Conservation (phyloP, 2,329 filamentous ascomycete species). For the Phialocephala subalpina region DNA sequence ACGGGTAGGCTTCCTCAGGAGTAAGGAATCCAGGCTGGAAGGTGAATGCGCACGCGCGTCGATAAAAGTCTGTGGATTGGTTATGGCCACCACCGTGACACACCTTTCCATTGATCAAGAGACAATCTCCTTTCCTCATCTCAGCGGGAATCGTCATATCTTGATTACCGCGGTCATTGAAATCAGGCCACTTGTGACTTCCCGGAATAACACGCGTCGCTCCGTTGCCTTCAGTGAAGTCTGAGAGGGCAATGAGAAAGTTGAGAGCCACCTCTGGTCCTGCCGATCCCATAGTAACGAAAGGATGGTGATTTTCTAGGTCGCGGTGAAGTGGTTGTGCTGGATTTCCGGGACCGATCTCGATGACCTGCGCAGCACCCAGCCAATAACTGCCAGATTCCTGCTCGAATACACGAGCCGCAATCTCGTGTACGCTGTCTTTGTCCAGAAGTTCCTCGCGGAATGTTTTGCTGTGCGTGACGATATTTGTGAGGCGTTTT, state of each 20-base stretch:
- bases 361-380: background rate
- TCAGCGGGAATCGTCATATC: background rate
- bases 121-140: background rate
- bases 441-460: background rate
- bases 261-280: background rate
- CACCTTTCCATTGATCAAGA: background rate
- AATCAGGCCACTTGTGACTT: conserved; percentile 1
- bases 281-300: background rate
- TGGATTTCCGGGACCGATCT: background rate
- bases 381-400: background rate
- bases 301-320: background rate
- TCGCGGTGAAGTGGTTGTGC: background rate
- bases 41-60: background rate
- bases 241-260: conserved; percentile 3
- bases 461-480: background rate
- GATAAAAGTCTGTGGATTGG: background rate
- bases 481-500: background rate
- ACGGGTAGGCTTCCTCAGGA: background rate
- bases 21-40: background rate
- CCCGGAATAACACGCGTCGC: background rate
- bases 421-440: background rate
- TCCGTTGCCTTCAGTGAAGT: background rate
- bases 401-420: background rate
- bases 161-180: background rate
- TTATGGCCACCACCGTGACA: background rate